phyloP scores from a whole-genome alignment of 2,329 filamentous ascomycete genomes.

The Colletotrichum navitas region DNA sequence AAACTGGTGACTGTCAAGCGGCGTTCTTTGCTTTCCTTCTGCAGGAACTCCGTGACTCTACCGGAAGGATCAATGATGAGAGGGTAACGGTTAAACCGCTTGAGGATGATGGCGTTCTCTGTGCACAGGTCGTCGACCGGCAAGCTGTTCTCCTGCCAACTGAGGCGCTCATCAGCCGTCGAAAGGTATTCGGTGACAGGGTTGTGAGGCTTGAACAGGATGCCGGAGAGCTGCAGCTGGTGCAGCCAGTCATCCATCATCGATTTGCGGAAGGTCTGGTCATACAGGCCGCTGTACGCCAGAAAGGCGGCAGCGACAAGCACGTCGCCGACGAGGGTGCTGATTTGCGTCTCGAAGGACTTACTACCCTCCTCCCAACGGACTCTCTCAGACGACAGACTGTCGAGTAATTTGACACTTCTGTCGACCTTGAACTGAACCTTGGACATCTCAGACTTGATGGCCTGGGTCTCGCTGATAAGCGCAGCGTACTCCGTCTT shows the following conservation, averaged over 20 bases:
- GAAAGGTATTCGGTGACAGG: constrained; percentile 97
- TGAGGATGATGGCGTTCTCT: constrained; percentile 96
- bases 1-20: constrained; percentile 98
- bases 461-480: constrained; percentile 96
- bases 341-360: constrained; percentile 98
- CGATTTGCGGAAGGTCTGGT: constrained; percentile 96
- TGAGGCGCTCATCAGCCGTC: constrained; percentile 91
- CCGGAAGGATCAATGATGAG: constrained; percentile 98
- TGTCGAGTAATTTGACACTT: constrained; percentile 93
- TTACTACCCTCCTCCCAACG: constrained; percentile 98
- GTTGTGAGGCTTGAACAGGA: constrained; percentile 93
- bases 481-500: constrained; percentile 96
- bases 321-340: constrained; percentile 95
- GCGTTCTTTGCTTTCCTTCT: constrained; percentile 93
- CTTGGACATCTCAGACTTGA: constrained; percentile 95
- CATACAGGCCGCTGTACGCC: constrained; percentile 95
- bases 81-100: constrained; percentile 98
- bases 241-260: constrained; percentile 99
- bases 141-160: constrained; percentile 94
- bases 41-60: constrained; percentile 92
- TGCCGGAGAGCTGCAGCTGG: constrained; percentile 92
- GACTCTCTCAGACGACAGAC: constrained; percentile 90
- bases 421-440: constrained; percentile 99
- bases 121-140: constrained; percentile 98
- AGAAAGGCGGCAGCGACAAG: constrained; percentile 97